phyloP scores from a whole-genome alignment of 768 basidiomycete species.

The Pulveroboletus sp. region DNA sequence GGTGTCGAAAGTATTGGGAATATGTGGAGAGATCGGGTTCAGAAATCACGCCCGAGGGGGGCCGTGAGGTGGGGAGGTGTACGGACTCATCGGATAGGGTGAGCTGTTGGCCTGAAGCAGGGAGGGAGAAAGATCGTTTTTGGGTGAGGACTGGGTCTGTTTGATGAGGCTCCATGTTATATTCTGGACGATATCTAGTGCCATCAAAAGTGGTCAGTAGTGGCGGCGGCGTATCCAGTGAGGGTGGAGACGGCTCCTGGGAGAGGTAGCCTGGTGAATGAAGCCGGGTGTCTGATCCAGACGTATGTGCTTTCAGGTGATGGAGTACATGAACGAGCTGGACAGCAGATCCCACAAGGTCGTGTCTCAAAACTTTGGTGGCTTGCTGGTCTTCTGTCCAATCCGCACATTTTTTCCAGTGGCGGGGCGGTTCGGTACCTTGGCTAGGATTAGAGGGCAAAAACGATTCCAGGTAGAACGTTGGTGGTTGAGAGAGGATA shows the following conservation, averaged over 20 bases:
- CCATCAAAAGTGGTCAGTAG: constrained; percentile 31
- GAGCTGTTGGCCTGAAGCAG: constrained; percentile 7
- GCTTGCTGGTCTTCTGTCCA: constrained; percentile 78
- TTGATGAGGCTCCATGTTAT: constrained; percentile 15
- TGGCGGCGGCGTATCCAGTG: constrained; percentile 39
- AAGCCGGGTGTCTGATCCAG: constrained; percentile 33
- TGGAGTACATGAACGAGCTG: constrained; percentile 56
- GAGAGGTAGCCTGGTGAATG: constrained; percentile 35
- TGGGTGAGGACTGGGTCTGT: constrained; percentile 17
- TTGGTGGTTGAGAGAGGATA: constrained; percentile 59
- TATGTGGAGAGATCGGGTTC: constrained; percentile 11
- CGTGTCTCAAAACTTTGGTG: constrained; percentile 56
- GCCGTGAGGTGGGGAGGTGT: constrained; percentile 8
- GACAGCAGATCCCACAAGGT: constrained; percentile 57
- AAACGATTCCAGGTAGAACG: constrained; percentile 60
- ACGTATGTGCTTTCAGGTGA: constrained; percentile 35
- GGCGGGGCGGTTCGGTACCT: constrained; percentile 29
- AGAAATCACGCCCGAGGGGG: constrained; percentile 3
- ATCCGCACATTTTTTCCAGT: constrained; percentile 65
- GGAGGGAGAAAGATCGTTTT: constrained; percentile 30
- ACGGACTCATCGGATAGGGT: constrained; percentile 10
- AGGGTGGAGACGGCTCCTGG: constrained; percentile 26
- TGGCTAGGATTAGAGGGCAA: constrained; percentile 26
- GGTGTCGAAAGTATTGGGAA: constrained; percentile 14
- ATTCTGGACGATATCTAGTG: constrained; percentile 25